A percentile compares a stretch with the other conserved stretches of the same genome.
phyloP scores from a whole-genome alignment of 352 stramenopile genomes.

The Phytophthora hybrid region DNA sequence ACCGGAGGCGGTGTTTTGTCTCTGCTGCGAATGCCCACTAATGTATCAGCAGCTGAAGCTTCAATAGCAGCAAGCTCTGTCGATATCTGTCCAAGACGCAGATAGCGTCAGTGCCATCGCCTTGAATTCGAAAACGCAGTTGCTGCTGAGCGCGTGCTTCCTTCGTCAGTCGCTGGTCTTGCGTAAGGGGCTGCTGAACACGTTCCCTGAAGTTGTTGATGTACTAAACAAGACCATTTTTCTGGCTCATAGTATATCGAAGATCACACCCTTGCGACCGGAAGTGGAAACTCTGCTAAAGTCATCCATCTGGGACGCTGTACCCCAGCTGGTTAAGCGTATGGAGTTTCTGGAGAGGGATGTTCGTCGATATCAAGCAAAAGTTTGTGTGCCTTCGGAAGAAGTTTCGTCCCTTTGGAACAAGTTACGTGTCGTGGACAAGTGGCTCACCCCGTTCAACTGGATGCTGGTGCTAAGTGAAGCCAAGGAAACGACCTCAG shows the following conservation, averaged over 20 bases:
- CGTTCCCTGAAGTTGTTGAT: slow-evolving; percentile 24
- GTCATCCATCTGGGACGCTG: slow-evolving; percentile 27
- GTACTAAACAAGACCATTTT: slow-evolving; percentile 25
- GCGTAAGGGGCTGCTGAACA: slow-evolving; percentile 37
- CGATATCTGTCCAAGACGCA: slow-evolving; percentile 8
- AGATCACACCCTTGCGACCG: slow-evolving; percentile 20
- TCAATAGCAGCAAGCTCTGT: slow-evolving; percentile 17
- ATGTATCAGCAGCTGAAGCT: slow-evolving; percentile 23
- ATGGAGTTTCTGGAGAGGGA: slow-evolving; percentile 39
- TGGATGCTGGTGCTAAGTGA: slow-evolving; percentile 57
- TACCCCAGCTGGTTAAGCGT: slow-evolving; percentile 32
- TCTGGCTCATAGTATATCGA: slow-evolving; percentile 32
- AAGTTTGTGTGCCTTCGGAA: slow-evolving; percentile 19
- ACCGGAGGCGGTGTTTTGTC: slow-evolving; percentile 18
- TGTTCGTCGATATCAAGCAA: slow-evolving; percentile 30
- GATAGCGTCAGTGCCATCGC: slow-evolving; percentile 9
- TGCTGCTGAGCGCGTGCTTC: slow-evolving; percentile 40
- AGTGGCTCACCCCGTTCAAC: slow-evolving; percentile 50
- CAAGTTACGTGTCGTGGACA: slow-evolving; percentile 41
- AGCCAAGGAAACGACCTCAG: slow-evolving; percentile 41
- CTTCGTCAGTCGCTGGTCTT: slow-evolving; percentile 41
- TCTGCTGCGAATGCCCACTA: slow-evolving; percentile 32
- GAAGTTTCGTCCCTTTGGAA: slow-evolving; percentile 43
- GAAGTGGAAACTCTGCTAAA: slow-evolving; percentile 16
- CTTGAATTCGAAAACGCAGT: background rate